phyloP scores from a whole-genome alignment of 1,284 basidiomycete species.

The Ceratobasidium sp. region DNA sequence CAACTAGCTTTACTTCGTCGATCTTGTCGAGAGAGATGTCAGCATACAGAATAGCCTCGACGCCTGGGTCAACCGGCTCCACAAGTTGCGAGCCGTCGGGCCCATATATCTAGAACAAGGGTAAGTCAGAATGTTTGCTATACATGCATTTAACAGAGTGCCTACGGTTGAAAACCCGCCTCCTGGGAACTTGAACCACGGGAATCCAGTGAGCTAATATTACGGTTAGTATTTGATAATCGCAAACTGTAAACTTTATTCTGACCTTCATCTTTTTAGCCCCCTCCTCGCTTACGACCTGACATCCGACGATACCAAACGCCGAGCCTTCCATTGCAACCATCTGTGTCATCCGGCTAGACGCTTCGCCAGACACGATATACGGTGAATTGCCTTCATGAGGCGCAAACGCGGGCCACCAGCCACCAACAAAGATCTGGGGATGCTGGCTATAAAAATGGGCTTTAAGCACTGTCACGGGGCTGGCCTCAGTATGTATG shows the following conservation, averaged over 20 bases:
- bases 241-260: too few species aligned
- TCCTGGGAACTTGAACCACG: slow-evolving; percentile 36
- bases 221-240: neutral
- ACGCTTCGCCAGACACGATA: slow-evolving; percentile 25
- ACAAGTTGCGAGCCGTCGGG: slow-evolving; percentile 27
- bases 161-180: slow-evolving; percentile 29
- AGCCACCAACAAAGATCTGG: slow-evolving; percentile 29
- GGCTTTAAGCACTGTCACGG: slow-evolving; percentile 18
- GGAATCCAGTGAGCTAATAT: slow-evolving; percentile 22
- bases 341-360: slow-evolving; percentile 27
- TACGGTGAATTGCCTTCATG: slow-evolving; percentile 23
- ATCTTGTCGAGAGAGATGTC: slow-evolving; percentile 27
- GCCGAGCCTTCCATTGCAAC: slow-evolving; percentile 31
- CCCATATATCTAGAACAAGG: slow-evolving; percentile 6
- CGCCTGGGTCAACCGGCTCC: slow-evolving; percentile 30
- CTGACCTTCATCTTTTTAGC: slow-evolving; percentile 30
- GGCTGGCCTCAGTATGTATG: neutral
- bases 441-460: slow-evolving; percentile 33
- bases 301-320: slow-evolving; percentile 26
- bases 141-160: neutral
- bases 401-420: slow-evolving; percentile 28
- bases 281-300: slow-evolving; percentile 13
- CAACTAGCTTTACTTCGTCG: slow-evolving; percentile 23
- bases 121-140: neutral
- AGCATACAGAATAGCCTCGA: slow-evolving; percentile 21